These are phyloP conservation scores for Arthrobotrys pseudoclavata DNA, from an alignment of 2,329 filamentous ascomycete species.

Conservation along the genomic window DNA sequence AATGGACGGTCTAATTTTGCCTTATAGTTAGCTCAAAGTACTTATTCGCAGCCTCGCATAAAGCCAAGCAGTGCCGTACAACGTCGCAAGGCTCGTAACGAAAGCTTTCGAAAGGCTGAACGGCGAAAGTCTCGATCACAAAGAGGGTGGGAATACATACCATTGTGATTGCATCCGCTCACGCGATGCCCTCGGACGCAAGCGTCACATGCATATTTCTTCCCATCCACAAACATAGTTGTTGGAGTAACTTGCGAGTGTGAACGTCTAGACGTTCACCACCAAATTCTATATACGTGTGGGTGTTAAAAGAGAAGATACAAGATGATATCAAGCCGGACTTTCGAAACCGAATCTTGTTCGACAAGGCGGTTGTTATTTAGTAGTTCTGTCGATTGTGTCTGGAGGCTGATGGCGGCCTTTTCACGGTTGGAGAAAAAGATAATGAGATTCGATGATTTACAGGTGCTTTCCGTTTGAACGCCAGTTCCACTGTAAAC, in stretches of 20 bases:
- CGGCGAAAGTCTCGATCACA: conserved; percentile 47
- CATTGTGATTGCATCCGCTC: conserved; percentile 96
- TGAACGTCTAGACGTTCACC: conserved; percentile 60
- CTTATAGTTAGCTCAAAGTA: conserved; percentile 44
- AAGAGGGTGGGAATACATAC: conserved; percentile 72
- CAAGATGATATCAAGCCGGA: conserved; percentile 61
- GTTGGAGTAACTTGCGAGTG: conserved; percentile 62
- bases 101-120: background rate
- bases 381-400: conserved; percentile 60
- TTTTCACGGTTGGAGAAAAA: conserved; percentile 57
- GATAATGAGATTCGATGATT: conserved; percentile 58
- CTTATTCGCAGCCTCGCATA: conserved; percentile 36
- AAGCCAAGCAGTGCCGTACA: conserved; percentile 19
- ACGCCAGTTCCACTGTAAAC: conserved; percentile 60
- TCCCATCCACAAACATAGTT: conserved; percentile 86
- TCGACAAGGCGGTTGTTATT: conserved; percentile 55
- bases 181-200: conserved; percentile 98
- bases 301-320: conserved; percentile 62
- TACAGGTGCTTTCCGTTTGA: conserved; percentile 60
- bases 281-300: conserved; percentile 47
- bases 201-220: conserved; percentile 98
- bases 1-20: conserved; percentile 81
- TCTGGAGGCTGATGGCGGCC: conserved; percentile 59
- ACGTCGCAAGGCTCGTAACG: conserved; percentile 28
- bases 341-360: conserved; percentile 56